phyloP scores from a whole-genome alignment of 2,329 filamentous ascomycete genomes.

The Neophaeococcomyces mojaviensis region DNA sequence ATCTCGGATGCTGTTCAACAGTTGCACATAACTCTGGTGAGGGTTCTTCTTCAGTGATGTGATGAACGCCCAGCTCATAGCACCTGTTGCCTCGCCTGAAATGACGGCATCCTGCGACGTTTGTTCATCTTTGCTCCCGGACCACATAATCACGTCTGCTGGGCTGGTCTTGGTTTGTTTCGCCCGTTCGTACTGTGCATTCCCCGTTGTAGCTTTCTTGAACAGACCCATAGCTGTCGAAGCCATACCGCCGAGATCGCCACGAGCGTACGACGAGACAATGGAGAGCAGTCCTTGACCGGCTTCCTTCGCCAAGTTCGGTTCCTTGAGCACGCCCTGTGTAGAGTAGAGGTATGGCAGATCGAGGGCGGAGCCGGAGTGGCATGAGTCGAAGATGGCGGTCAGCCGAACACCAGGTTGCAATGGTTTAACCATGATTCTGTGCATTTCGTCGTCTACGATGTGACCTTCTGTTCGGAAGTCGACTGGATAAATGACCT shows the following conservation, averaged over 20 bases:
- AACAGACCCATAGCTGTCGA: slow-evolving; percentile 73
- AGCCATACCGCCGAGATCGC: slow-evolving; percentile 75
- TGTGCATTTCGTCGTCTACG: slow-evolving; percentile 71
- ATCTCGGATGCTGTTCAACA: slow-evolving; percentile 91
- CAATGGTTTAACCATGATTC: slow-evolving; percentile 68
- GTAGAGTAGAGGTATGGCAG: slow-evolving; percentile 62
- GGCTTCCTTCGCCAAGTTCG: slow-evolving; percentile 60
- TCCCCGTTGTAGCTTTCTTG: slow-evolving; percentile 77
- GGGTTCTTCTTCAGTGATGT: slow-evolving; percentile 83
- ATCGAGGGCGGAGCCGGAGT: slow-evolving; percentile 60
- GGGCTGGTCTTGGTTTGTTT: slow-evolving; percentile 84
- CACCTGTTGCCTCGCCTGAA: slow-evolving; percentile 79
- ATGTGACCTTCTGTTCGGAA: slow-evolving; percentile 64
- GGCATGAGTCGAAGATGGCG: slow-evolving; percentile 62
- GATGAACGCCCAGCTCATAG: slow-evolving; percentile 98
- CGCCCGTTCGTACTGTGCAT: slow-evolving; percentile 71
- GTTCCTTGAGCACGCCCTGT: slow-evolving; percentile 61
- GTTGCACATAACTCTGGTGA: slow-evolving; percentile 89
- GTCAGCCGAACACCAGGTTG: slow-evolving; percentile 72
- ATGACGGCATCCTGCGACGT: slow-evolving; percentile 93
- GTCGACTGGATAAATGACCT: slow-evolving; percentile 73
- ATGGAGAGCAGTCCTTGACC: slow-evolving; percentile 58
- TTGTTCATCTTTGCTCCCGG: slow-evolving; percentile 89
- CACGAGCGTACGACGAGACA: slow-evolving; percentile 70
- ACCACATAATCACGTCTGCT: slow-evolving; percentile 97